Base-by-base conservation (phyloP, 106 monocot species). In the Hemerocallis citrina region DNA sequence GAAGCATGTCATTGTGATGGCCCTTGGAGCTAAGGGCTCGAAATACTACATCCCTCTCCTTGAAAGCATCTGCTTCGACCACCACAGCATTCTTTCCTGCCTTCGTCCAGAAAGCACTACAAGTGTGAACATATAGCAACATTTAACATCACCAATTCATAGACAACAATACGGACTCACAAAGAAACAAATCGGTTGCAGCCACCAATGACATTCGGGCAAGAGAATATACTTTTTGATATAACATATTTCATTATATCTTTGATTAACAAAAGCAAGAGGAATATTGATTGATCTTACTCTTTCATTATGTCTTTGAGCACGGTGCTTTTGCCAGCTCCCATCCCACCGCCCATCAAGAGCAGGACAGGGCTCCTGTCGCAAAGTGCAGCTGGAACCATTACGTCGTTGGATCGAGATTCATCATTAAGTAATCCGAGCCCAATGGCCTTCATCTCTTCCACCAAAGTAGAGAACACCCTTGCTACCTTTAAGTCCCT, bases 301-400 rank as follows among this genome's bases (percentile, higher is more conserved):
- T 90, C 90, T 22, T 83, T 76, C 16, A 84, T 63, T 47, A 95
- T 84, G 52, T 95, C 81, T 48, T 95, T 80, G 52, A 91, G 81
- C 29, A 96, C 87, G 2, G 90, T 96, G 79, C 90, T 96, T 75
- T 96, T 90, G 38, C 86, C 90, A 5, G 95, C 95, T 0, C 95
- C 95, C 90, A 91, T 96, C 1, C 95, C 95, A 13, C 95, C 95
- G 17, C 91, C 86, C 95, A 96, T 91, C 34, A 96, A 62, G 7
- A 96, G 84, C 35, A 96, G 86, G 14, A 96, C 87, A 6, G 95
- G 90, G 72, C 90, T 90, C 52, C 95, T 77, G 32, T 87, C 84
- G 10, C 71, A 56, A 35, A 66, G 86, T 4, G 80, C 86, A 4
- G 77, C 86, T 20, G 95, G 95, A 49, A 91, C 76, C 95, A 96